Conservation (phyloP, 495 filamentous ascomycete genomes). For the Echria macrotheca region DNA sequence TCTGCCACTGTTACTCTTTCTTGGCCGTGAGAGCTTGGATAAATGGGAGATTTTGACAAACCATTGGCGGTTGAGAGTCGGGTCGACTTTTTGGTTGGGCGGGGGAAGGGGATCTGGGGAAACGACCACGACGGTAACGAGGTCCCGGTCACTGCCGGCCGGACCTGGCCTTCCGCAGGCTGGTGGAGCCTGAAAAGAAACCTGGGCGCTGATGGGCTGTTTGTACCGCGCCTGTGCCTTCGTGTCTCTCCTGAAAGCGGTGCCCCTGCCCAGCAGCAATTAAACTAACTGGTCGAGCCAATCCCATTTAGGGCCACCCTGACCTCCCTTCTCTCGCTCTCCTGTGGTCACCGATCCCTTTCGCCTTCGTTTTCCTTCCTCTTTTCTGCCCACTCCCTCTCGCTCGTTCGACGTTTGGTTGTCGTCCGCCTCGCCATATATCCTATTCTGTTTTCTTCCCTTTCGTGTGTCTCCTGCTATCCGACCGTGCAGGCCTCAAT, state of each 20-base stretch:
- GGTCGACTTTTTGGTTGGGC: not conserved
- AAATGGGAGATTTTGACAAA: conserved; percentile 3
- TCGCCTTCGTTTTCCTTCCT: conserved; percentile 14
- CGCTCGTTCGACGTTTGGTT: conserved; percentile 23
- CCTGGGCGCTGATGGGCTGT: not conserved
- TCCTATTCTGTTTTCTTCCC: conserved; percentile 13
- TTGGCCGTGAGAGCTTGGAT: no score
- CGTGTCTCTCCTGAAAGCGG: conserved; percentile 10
- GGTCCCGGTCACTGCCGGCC: not conserved
- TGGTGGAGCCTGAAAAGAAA: not conserved
- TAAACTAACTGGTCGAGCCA: conserved; percentile 25
- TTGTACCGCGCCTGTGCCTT: conserved; percentile 1
- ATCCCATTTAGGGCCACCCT: conserved; percentile 18
- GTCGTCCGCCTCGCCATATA: conserved; percentile 12
- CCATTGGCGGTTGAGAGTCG: conserved; percentile 7
- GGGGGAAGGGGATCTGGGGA: conserved; percentile 2
- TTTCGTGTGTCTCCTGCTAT: not conserved
- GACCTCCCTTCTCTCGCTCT: conserved; percentile 19
- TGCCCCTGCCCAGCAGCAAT: conserved; percentile 22
- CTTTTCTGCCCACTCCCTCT: conserved; percentile 20
- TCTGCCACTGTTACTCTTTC: no score
- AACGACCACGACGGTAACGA: not conserved
- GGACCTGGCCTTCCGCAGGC: not conserved
- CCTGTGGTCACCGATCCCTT: conserved; percentile 16
- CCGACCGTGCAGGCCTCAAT: not conserved